These are phyloP conservation scores for Panicum miliaceum DNA, from an alignment of 176 grass and related monocot species.

Conservation along the genomic window DNA sequence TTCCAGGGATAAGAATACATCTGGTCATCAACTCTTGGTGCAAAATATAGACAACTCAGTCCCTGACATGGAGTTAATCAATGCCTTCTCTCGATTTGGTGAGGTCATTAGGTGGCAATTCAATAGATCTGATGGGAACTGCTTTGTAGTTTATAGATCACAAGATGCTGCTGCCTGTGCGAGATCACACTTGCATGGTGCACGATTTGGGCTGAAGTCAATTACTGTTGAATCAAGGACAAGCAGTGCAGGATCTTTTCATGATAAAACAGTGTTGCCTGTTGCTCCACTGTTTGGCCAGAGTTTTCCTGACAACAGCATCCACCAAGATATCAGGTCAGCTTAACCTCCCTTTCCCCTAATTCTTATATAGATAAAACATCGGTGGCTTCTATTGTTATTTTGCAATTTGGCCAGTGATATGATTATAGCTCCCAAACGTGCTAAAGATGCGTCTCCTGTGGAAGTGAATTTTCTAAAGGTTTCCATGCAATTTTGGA, in stretches of 20 bases:
- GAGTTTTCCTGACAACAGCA: slow-evolving; percentile 47
- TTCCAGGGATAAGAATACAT: slow-evolving; percentile 46
- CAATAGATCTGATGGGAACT: slow-evolving; percentile 52
- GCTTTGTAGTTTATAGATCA: slow-evolving; percentile 69
- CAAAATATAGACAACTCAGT: slow-evolving; percentile 64
- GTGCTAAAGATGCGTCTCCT: slow-evolving; percentile 10
- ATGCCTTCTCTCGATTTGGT: slow-evolving; percentile 74
- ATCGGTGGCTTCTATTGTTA: slow-evolving; percentile 29
- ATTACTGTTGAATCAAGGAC: slow-evolving; percentile 57
- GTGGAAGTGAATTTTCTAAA: too few relatives aligned
- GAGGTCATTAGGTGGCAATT: slow-evolving; percentile 65
- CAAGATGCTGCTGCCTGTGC: slow-evolving; percentile 55
- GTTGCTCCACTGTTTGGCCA: slow-evolving; percentile 38
- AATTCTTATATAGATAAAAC: slow-evolving; percentile 16
- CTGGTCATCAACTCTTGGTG: slow-evolving; percentile 63
- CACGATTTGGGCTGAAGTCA: slow-evolving; percentile 65
- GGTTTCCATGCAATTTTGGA: background rate
- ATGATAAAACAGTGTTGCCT: slow-evolving; percentile 47
- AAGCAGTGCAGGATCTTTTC: slow-evolving; percentile 41
- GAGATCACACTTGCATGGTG: slow-evolving; percentile 64
- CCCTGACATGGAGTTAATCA: slow-evolving; percentile 63
- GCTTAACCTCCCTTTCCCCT: slow-evolving; percentile 27
- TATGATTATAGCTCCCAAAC: slow-evolving; percentile 26
- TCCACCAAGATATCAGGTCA: slow-evolving; percentile 60
- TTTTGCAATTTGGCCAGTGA: background rate